Evolutionary conservation across 495 filamentous ascomycete genomes (phyloP).

Genomic region (Xylaria scruposa): DNA sequence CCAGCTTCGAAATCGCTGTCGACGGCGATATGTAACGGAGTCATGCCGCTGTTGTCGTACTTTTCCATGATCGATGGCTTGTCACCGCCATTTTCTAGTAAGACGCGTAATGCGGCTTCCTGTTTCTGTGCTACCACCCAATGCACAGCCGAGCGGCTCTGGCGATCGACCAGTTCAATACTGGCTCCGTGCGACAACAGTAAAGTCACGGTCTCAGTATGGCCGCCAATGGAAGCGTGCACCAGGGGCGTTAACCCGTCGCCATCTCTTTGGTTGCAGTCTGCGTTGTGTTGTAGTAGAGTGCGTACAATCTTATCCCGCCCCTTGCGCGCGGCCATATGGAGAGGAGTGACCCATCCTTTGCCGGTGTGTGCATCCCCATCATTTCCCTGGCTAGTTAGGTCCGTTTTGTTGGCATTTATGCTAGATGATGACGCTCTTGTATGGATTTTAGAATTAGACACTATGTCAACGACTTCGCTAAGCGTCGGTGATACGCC

Average conservation of each 20-base stretch:
- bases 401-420: not conserved
- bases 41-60: not conserved
- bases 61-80: not conserved
- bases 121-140: not conserved
- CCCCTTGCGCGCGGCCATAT: slow-evolving; percentile 39
- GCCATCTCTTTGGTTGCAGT: slow-evolving; percentile 39
- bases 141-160: not conserved
- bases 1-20: not conserved
- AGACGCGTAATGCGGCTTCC: not conserved
- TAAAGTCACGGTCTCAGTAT: slow-evolving; percentile 24
- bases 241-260: slow-evolving; percentile 38
- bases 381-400: not conserved
- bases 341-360: slow-evolving; percentile 24
- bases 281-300: slow-evolving; percentile 31
- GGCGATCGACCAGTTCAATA: not conserved
- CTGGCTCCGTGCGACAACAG: slow-evolving; percentile 34
- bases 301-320: slow-evolving; percentile 30
- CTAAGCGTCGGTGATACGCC: not conserved
- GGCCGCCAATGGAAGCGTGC: slow-evolving; percentile 27
- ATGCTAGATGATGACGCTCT: not conserved
- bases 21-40: slow-evolving; percentile 1
- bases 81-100: not conserved
- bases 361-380: not conserved
- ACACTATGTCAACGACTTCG: not conserved
- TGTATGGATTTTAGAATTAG: not conserved